A percentile compares a stretch with the other conserved stretches of the same genome.
These are phyloP conservation scores for Aspergillus egyptiacus DNA, from an alignment of 495 filamentous ascomycete species.

Conservation along the genomic window DNA sequence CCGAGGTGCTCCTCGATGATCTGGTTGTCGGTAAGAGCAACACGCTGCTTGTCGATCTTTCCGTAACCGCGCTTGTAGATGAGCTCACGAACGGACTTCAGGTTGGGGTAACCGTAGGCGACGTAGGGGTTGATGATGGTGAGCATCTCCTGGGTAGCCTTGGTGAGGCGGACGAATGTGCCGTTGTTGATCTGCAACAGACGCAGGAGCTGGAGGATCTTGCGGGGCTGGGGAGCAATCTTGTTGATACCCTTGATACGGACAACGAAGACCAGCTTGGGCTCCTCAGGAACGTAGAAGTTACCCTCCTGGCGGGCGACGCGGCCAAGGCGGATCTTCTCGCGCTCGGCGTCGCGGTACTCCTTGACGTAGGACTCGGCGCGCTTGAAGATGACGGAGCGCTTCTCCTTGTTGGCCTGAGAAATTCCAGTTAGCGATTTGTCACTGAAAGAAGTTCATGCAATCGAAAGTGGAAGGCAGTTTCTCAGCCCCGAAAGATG, in stretches of 20 bases:
- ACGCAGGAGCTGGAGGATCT: constrained; percentile 98
- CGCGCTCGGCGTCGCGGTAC: constrained; percentile 95
- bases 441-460: constrained; percentile 15
- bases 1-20: constrained; percentile 94
- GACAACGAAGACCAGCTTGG: constrained; percentile 95
- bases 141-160: constrained; percentile 97
- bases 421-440: constrained; percentile 37
- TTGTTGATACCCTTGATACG: constrained; percentile 99
- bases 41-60: constrained; percentile 94
- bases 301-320: constrained; percentile 85
- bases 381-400: constrained; percentile 97
- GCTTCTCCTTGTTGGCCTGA: constrained; percentile 96
- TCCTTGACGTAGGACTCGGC: constrained; percentile 99
- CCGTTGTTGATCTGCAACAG: constrained; percentile 99
- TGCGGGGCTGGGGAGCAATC: constrained; percentile 99
- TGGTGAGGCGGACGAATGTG: constrained; percentile 94
- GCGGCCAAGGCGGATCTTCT: constrained; percentile 90
- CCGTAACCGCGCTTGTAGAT: constrained; percentile 99
- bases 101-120: constrained; percentile 98
- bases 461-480: constrained; percentile 23
- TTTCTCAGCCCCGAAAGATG: constrained; percentile 99
- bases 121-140: constrained; percentile 97
- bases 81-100: constrained; percentile 97
- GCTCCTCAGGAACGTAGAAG: constrained; percentile 89
- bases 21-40: constrained; percentile 93